phyloP scores from a whole-genome alignment of 2,329 filamentous ascomycete genomes.

The Phyllosticta paracitricarpa region DNA sequence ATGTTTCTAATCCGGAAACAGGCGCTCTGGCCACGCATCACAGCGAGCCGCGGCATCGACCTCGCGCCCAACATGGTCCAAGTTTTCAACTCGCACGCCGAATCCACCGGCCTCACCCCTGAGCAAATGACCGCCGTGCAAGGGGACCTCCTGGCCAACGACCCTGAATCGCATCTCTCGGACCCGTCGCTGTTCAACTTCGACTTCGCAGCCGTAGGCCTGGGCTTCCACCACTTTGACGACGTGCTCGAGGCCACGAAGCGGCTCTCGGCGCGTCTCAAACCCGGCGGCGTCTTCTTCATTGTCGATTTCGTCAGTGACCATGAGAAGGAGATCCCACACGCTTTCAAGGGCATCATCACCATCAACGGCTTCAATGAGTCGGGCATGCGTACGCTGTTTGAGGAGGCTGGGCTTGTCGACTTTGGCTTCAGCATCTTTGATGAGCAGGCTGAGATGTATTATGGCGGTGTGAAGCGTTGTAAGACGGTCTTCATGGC shows the following conservation, averaged over 20 bases:
- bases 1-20: constrained; percentile 18
- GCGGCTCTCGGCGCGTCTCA: constrained; percentile 51
- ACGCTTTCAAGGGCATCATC: constrained; percentile 43
- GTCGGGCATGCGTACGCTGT: constrained; percentile 49
- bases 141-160: constrained; percentile 28
- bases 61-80: constrained; percentile 61
- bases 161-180: constrained; percentile 16
- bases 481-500: constrained; percentile 4
- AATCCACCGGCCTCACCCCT: constrained; percentile 13
- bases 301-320: constrained; percentile 54
- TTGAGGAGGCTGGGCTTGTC: constrained; percentile 49
- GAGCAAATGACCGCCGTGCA: constrained; percentile 18
- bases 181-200: constrained; percentile 28
- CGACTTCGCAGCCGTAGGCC: constrained; percentile 33
- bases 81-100: constrained; percentile 53
- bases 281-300: constrained; percentile 55
- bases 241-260: constrained; percentile 51
- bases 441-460: constrained; percentile 40
- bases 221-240: constrained; percentile 42
- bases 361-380: constrained; percentile 57
- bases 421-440: constrained; percentile 50
- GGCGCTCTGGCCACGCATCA: constrained; percentile 52
- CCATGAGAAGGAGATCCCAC: constrained; percentile 12
- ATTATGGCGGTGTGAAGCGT: background rate
- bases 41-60: constrained; percentile 58